Evolutionary conservation across 306 rosid species (phyloP).

Genomic region (Adenanthera pavonina): DNA sequence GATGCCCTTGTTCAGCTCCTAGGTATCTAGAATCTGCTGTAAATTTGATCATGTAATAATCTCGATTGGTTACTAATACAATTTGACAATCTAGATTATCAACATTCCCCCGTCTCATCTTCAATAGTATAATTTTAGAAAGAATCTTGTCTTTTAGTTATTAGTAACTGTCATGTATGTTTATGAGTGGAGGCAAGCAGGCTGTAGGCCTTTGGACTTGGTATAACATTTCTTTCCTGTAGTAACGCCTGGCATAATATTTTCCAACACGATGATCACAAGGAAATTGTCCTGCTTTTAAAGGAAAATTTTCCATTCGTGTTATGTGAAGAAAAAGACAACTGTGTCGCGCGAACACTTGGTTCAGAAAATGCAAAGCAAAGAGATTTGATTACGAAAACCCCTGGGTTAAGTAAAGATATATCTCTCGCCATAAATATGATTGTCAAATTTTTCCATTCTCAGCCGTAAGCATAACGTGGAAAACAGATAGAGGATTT

Average conservation of each 20-base stretch:
- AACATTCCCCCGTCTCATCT: not conserved
- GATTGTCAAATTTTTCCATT: not conserved
- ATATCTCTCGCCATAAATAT: not conserved
- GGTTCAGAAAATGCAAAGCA: not conserved
- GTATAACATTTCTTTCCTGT: not conserved
- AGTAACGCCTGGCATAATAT: not conserved
- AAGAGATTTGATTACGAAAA: not conserved
- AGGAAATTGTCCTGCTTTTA: not conserved
- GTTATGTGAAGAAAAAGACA: not conserved
- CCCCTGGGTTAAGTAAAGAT: not conserved
- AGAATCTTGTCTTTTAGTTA: not conserved
- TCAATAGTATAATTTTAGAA: not conserved
- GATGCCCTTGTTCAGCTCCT: conserved; percentile 13
- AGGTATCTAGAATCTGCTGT: conserved; percentile 14
- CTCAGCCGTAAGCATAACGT: not conserved
- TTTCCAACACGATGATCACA: not conserved
- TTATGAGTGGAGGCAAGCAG: not conserved
- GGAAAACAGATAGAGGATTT: not conserved
- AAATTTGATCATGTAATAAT: conserved; percentile 13
- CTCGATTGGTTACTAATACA: not conserved
- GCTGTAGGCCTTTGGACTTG: not conserved
- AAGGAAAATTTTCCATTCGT: not conserved
- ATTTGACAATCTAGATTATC: not conserved
- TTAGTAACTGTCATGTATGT: not conserved
- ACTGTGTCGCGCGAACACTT: not conserved